These are phyloP conservation scores for Holtermanniella nyarrowii DNA, from an alignment of 768 basidiomycete species.

Conservation along the genomic window DNA sequence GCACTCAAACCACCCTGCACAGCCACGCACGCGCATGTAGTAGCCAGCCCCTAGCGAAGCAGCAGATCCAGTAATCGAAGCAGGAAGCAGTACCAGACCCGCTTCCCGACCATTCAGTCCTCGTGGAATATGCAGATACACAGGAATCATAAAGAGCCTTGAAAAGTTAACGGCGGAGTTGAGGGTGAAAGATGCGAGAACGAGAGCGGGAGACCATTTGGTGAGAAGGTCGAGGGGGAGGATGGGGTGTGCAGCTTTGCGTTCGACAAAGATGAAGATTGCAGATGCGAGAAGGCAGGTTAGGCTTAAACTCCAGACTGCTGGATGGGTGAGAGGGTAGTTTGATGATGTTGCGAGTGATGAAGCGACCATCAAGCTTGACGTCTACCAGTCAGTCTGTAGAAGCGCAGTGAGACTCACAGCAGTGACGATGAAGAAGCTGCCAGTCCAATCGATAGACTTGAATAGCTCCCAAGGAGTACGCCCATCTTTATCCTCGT, in stretches of 20 bases:
- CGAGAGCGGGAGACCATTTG: conserved; percentile 15
- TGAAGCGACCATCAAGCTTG: conserved; percentile 15
- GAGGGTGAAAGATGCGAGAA: conserved; percentile 17
- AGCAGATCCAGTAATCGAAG: conserved; percentile 20
- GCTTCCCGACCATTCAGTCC: conserved; percentile 24
- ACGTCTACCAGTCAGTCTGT: conserved; percentile 5
- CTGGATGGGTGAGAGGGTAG: conserved; percentile 17
- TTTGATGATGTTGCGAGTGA: conserved; percentile 26
- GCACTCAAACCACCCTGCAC: not conserved
- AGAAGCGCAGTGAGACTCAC: conserved; percentile 13
- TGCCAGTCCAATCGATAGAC: conserved; percentile 31
- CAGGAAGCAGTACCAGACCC: conserved; percentile 21
- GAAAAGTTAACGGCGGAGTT: conserved; percentile 23
- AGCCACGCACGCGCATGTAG: conserved; percentile 22
- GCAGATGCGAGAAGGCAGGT: conserved; percentile 9
- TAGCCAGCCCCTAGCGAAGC: conserved; percentile 29
- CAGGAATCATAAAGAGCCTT: conserved; percentile 30
- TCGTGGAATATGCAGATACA: conserved; percentile 30
- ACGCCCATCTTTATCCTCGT: conserved; percentile 6
- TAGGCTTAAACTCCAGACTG: conserved; percentile 11
- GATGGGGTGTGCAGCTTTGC: conserved; percentile 23
- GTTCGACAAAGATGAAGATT: conserved; percentile 21
- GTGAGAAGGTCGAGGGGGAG: conserved; percentile 24
- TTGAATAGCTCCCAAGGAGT: conserved; percentile 21
- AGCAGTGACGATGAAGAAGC: conserved; percentile 17